Conservation (phyloP, 2,329 filamentous ascomycete genomes). For the Hirsutella thompsonii region DNA sequence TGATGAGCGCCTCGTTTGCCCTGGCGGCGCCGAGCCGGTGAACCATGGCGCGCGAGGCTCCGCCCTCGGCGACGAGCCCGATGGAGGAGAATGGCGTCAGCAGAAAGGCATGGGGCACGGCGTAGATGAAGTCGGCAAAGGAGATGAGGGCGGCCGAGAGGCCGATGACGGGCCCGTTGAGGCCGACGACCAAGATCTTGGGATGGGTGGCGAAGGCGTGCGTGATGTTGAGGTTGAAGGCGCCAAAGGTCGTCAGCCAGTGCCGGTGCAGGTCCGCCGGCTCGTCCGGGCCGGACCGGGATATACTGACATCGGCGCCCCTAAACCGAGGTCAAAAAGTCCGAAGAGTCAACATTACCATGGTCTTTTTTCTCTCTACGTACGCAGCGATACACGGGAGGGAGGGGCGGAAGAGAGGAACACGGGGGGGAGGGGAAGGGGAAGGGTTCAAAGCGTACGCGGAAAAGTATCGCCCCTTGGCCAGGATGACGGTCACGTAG, state of each 20-base stretch:
- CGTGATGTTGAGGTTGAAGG: constrained; percentile 81
- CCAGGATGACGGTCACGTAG: constrained; percentile 73
- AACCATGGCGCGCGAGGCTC: constrained; percentile 66
- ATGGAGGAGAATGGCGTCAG: constrained; percentile 86
- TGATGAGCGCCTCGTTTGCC: constrained; percentile 86
- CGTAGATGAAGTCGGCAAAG: constrained; percentile 89
- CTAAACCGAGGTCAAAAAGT: constrained; percentile 24
- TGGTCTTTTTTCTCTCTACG: neutral
- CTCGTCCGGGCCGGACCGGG: constrained; percentile 26
- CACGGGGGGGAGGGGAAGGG: neutral
- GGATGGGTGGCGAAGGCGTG: constrained; percentile 86
- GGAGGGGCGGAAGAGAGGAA: no score
- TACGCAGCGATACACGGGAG: no score
- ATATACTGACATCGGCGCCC: constrained; percentile 63
- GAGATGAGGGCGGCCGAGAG: constrained; percentile 73
- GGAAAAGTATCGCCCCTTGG: constrained; percentile 74
- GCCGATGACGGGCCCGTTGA: constrained; percentile 86
- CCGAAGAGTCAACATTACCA: no score
- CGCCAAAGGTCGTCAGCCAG: constrained; percentile 60
- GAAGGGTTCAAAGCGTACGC: constrained; percentile 47
- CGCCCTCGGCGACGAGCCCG: constrained; percentile 82
- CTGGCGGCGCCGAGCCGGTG: constrained; percentile 65
- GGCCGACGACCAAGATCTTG: constrained; percentile 80
- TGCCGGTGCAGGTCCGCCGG: constrained; percentile 28
- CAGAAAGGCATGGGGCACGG: constrained; percentile 66